Conservation (phyloP, 257 asterid genomes). For the Gardenia jasminoides region DNA sequence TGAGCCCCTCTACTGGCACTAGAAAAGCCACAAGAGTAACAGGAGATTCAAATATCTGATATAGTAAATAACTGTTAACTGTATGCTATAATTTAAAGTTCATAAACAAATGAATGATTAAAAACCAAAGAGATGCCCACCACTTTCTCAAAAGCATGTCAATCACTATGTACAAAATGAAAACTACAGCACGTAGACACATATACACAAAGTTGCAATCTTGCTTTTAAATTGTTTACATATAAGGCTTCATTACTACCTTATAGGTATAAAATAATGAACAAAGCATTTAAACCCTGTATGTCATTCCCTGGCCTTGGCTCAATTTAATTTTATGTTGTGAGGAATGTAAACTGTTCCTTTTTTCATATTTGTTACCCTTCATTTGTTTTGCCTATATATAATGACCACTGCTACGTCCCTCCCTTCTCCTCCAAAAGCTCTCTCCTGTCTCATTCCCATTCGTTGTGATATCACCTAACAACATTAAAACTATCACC, state of each 20-base stretch:
- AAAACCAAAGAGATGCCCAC: not conserved
- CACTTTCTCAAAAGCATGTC: not conserved
- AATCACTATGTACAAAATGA: not conserved
- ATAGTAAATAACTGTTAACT: not conserved
- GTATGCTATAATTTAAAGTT: not conserved
- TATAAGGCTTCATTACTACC: no score
- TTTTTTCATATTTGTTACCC: no score
- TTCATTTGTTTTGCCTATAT: no score
- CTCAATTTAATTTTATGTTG: not conserved
- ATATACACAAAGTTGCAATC: not conserved
- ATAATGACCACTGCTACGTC: no score
- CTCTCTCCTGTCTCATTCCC: no score
- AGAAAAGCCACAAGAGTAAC: slow-evolving; percentile 32
- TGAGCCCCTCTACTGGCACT: slow-evolving; percentile 91
- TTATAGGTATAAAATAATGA: no score
- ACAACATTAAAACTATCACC: no score
- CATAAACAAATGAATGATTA: not conserved
- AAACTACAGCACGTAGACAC: not conserved
- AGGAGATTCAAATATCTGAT: slow-evolving; percentile 2
- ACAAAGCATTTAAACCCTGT: not conserved
- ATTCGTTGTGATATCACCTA: no score
- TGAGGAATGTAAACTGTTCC: not conserved
- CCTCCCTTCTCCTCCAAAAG: no score
- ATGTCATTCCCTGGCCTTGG: not conserved
- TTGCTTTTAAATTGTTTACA: no score